A percentile compares a stretch with the other conserved stretches of the same genome.
phyloP scores from a whole-genome alignment of 2,329 filamentous ascomycete species.

The Fusarium sp. region DNA sequence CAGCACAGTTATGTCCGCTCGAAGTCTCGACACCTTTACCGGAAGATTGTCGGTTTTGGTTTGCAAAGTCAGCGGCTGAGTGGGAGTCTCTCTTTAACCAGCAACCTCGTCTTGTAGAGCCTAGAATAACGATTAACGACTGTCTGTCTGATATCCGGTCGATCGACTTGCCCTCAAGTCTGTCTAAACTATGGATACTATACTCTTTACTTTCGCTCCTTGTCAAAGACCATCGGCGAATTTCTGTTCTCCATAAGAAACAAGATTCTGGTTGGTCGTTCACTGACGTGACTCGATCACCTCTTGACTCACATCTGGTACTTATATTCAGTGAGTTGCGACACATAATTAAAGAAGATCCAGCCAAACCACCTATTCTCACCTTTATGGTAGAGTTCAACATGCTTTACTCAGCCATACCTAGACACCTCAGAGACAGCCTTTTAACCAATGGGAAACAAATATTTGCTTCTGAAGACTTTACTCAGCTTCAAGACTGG shows the following conservation, averaged over 20 bases:
- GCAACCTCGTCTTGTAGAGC: not conserved
- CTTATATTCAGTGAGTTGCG: not conserved
- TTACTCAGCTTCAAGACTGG: not conserved
- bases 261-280: not conserved
- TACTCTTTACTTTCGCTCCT: not conserved
- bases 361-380: not conserved
- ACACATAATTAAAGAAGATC: too few relatives aligned
- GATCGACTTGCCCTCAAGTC: not conserved
- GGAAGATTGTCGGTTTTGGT: not conserved
- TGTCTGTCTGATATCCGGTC: not conserved
- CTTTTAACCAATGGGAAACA: not conserved
- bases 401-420: not conserved
- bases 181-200: accelerated
- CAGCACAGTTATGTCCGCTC: not conserved
- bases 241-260: too few relatives aligned
- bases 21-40: not conserved
- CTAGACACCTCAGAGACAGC: not conserved
- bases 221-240: not conserved
- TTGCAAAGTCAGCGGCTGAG: not conserved
- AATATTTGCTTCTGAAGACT: not conserved
- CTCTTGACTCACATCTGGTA: not conserved
- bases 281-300: not conserved
- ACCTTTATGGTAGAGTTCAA: not conserved
- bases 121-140: not conserved
- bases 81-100: not conserved